Evolutionary conservation across 257 asterid species (phyloP).

Genomic region (Solanum dulcamara): DNA sequence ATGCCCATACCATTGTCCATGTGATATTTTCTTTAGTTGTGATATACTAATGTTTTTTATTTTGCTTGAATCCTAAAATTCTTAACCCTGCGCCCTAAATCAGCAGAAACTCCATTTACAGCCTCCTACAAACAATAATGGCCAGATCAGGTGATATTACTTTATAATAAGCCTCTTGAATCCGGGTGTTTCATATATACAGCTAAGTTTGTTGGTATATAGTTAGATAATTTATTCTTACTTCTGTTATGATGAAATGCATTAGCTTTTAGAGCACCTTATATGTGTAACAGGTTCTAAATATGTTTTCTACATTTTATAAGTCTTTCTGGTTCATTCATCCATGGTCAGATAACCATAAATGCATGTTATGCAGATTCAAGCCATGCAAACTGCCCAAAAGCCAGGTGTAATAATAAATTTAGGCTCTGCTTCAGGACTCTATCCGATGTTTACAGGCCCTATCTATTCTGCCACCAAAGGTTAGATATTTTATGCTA

Average conservation of each 20-base stretch:
- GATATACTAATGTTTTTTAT: not conserved
- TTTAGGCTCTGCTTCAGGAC: conserved; percentile 84
- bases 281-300: not conserved
- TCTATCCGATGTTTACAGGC: conserved; percentile 66
- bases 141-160: not conserved
- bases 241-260: not conserved
- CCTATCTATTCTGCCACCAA: conserved; percentile 87
- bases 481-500: conserved; percentile 40
- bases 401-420: conserved; percentile 82
- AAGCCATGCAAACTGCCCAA: conserved; percentile 48
- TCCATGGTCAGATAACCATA: conserved; percentile 1
- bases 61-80: not conserved
- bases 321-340: not conserved
- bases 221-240: not conserved
- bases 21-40: not conserved
- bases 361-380: conserved; percentile 47
- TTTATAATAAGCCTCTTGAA: not conserved
- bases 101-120: not conserved
- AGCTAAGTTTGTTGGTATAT: not conserved
- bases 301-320: not conserved
- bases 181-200: not conserved
- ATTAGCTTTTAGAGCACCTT: not conserved
- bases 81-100: not conserved
- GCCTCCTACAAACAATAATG: not conserved
- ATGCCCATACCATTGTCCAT: not conserved